Base-by-base conservation (phyloP, 805 yeast genomes). In the Yamadazyma olivae region DNA sequence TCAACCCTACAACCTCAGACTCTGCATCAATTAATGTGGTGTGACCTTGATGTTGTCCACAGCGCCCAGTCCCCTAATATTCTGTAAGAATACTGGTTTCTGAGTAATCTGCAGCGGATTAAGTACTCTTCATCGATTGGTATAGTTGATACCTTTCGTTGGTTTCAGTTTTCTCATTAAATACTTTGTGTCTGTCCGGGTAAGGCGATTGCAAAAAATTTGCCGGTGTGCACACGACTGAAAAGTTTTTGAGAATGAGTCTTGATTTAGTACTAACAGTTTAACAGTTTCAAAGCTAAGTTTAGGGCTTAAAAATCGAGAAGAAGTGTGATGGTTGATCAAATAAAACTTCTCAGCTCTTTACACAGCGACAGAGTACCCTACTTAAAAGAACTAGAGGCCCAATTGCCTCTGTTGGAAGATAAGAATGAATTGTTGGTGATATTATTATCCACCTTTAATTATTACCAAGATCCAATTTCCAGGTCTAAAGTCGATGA, bases 91-190 rank as follows among this genome's bases (percentile, higher is more conserved):
- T n/a, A n/a, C n/a, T n/a, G n/a, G n/a, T n/a, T n/a, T n/a, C n/a
- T 14, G 24, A 20, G 32, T 33, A 17, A 44, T 53, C 67, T 62
- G 60, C 48, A 59, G 57, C 64, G 67, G 73, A 57, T 56, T 59
- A 52, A 61, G 64, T 62, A 60, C 49, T 70, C 77, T 57, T 74
- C 77, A 70, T 69, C 61, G 77, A 70, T 77, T 73, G 77, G 68
- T 61, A 69, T 73, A 74, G 79, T 72, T 74, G 79, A 70, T 70
- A 50, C 51, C 13, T 14, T 15, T 16, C n/a, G n/a, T n/a, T n/a
- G 6, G n/a, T 25, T 13, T 6, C 28, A 6, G 14, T n/a, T 13
- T 15, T 13, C 28, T 25, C 17, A 25, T 27, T 27, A 9, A 6
- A 27, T 27, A 15, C 27, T 24, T 14, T 19, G 13, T n/a, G n/a